Evolutionary conservation across 1,139 yeast genomes (phyloP), one percentile per base, ranked within the genome.

Genomic region (Zhuliangozyma blackwelliae): DNA sequence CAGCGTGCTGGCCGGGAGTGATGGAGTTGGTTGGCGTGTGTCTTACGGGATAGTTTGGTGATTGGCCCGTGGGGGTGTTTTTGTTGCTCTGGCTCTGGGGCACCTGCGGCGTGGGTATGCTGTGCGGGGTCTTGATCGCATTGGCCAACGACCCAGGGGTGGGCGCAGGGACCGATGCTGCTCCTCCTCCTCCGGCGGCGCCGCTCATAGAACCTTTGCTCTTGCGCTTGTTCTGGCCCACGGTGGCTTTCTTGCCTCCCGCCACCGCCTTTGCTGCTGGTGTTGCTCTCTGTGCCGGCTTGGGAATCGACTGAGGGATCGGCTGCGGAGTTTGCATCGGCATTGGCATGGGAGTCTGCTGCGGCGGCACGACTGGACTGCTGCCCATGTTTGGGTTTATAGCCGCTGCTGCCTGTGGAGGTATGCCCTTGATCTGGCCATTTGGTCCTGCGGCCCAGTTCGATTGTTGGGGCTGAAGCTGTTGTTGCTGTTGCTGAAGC

Each of bases 81-180:
- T 63, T 69, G 46, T 57, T 62, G 40, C 72, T 65, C 16, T 63
- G 66, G 11, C 56, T 41, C 28, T 54, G 57, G 5, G 57, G 55
- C 5, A 68, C 53, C 41, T 66, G 74, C 1, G 76, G 75, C 0
- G 75, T 70, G 5, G 71, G 59, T 9, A 67, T 64, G 46, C 71
- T 66, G 44, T 65, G 68, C 0, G 76, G 76, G 1, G 75, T 69
- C 42, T 68, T 68, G 45, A 68, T 63, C 13, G 71, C 55, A 42
- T 57, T 62, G 3, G 67, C 64, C 43, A 66, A 50, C 1, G 72
- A 50, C 1, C 69, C 72, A 1, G 75, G 75, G 0, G 75, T 67
- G 3, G 70, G 54, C 2, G 62, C 72, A 5, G 49, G 56, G n/a
- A 59, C 57, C 8, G 48, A 49, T 27, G 39, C 28, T n/a, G 39